phyloP scores from a whole-genome alignment of 208 protist species.

The Wallacemonas sp. region DNA sequence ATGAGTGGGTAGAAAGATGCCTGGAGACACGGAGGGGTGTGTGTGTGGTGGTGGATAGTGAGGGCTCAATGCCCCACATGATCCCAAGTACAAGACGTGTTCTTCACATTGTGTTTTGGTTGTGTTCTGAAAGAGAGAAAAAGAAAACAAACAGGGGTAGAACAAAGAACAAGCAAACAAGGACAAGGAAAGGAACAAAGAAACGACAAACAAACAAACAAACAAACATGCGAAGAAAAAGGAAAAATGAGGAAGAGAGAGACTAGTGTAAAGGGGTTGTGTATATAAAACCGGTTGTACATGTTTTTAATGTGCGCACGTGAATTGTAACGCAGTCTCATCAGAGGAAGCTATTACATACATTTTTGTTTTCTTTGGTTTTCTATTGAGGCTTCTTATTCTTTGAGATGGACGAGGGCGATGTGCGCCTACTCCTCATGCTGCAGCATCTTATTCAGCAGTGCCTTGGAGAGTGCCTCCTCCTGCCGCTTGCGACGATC shows the following conservation, averaged over 20 bases:
- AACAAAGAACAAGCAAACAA: slow-evolving; percentile 20
- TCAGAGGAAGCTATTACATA: no score
- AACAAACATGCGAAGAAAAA: slow-evolving; percentile 21
- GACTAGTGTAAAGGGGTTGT: slow-evolving; percentile 10
- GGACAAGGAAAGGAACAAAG: slow-evolving; percentile 16
- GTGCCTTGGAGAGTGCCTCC: slow-evolving; percentile 12
- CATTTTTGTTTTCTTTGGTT: no score
- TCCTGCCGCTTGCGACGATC: slow-evolving; percentile 13
- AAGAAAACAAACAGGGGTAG: slow-evolving; percentile 4
- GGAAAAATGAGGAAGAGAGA: slow-evolving; percentile 10
- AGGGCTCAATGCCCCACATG: slow-evolving; percentile 1
- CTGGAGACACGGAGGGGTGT: no score
- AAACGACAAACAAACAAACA: slow-evolving; percentile 35
- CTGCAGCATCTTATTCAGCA: slow-evolving; percentile 14
- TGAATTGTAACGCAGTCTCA: no score
- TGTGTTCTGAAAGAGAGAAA: slow-evolving; percentile 13
- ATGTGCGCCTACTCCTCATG: neutral
- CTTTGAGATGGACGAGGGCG: no score
- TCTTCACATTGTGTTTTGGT: no score
- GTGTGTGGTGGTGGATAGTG: no score
- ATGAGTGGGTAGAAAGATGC: neutral
- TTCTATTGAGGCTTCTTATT: no score
- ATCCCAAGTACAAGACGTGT: no score
- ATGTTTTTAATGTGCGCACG: no score
- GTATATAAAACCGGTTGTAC: no score